These are phyloP conservation scores for Monosporascus sp. DNA, from an alignment of 2,329 filamentous ascomycete species.

Conservation along the genomic window DNA sequence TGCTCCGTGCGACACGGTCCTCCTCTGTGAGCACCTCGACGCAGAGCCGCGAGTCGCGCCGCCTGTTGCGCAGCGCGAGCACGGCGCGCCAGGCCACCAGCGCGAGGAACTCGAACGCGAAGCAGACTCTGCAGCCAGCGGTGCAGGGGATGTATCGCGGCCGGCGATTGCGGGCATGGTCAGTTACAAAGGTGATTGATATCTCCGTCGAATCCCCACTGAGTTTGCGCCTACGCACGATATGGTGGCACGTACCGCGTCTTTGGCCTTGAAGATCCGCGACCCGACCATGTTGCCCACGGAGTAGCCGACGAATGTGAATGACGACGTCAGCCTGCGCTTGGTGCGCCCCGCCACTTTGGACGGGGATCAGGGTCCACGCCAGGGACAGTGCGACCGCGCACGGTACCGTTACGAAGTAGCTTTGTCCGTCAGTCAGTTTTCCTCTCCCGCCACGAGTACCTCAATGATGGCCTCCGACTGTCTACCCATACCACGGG, in stretches of 20 bases:
- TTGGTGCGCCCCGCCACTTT: constrained; percentile 42
- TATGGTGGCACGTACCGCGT: constrained; percentile 26
- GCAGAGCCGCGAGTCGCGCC: constrained; percentile 22
- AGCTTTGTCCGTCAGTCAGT: constrained; percentile 8
- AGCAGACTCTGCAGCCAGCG: constrained; percentile 31
- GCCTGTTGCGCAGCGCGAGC: constrained; percentile 34
- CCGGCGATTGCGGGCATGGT: constrained; percentile 3
- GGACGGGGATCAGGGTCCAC: constrained; percentile 34
- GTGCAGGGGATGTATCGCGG: constrained; percentile 40
- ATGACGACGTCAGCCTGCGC: constrained; percentile 37
- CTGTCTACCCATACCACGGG: too few relatives aligned
- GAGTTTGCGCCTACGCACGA: too few relatives aligned
- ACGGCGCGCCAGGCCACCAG: constrained; percentile 19
- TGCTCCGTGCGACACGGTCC: constrained; percentile 25
- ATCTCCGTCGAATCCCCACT: too few relatives aligned
- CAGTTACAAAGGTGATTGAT: too few relatives aligned
- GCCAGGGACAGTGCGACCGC: constrained; percentile 28
- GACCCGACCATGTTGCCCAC: constrained; percentile 42
- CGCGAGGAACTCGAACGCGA: constrained; percentile 28
- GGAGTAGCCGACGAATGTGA: constrained; percentile 41
- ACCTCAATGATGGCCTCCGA: too few relatives aligned
- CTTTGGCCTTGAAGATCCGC: constrained; percentile 38
- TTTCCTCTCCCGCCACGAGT: too few relatives aligned
- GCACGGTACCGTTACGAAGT: constrained; percentile 30
- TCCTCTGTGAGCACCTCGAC: constrained; percentile 28